phyloP scores from a whole-genome alignment of 768 basidiomycete genomes.

The Lactarius quietus region DNA sequence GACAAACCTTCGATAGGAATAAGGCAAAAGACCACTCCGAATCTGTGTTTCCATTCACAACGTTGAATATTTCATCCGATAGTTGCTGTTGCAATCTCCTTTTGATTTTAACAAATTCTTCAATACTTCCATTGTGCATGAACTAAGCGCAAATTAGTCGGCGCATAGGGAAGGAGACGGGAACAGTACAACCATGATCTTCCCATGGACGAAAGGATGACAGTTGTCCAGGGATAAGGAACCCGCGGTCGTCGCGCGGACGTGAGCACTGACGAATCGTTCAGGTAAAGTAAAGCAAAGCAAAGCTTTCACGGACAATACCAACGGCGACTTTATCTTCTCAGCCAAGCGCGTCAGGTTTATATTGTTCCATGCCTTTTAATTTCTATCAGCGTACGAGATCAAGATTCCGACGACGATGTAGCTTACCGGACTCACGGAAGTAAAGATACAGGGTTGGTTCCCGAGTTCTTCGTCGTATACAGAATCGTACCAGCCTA shows the following conservation, averaged over 20 bases:
- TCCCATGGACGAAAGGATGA: slow-evolving; percentile 91
- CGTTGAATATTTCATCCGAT: slow-evolving; percentile 79
- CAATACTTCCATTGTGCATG: slow-evolving; percentile 97
- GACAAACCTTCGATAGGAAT: slow-evolving; percentile 72
- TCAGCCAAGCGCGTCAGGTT: slow-evolving; percentile 93
- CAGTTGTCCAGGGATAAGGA: slow-evolving; percentile 91
- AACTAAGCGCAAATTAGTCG: slow-evolving; percentile 48
- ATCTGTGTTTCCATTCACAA: slow-evolving; percentile 95
- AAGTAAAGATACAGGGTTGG: slow-evolving; percentile 95
- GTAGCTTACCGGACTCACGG: slow-evolving; percentile 78
- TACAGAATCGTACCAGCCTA: slow-evolving; percentile 93
- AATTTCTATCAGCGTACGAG: not conserved
- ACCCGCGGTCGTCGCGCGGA: slow-evolving; percentile 90
- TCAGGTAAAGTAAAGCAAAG: not conserved
- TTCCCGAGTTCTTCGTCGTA: slow-evolving; percentile 78
- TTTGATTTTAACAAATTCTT: slow-evolving; percentile 78
- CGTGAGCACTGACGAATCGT: slow-evolving; percentile 61
- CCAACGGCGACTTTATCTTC: slow-evolving; percentile 93
- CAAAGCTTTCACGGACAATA: slow-evolving; percentile 60
- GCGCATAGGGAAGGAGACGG: not conserved
- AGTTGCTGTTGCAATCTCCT: slow-evolving; percentile 71
- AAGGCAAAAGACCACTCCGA: slow-evolving; percentile 97
- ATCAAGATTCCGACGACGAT: not conserved
- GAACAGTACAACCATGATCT: slow-evolving; percentile 69
- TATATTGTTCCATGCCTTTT: slow-evolving; percentile 92